Evolutionary conservation across 805 yeast species (phyloP).

Genomic region (Wickerhamiella azyma): DNA sequence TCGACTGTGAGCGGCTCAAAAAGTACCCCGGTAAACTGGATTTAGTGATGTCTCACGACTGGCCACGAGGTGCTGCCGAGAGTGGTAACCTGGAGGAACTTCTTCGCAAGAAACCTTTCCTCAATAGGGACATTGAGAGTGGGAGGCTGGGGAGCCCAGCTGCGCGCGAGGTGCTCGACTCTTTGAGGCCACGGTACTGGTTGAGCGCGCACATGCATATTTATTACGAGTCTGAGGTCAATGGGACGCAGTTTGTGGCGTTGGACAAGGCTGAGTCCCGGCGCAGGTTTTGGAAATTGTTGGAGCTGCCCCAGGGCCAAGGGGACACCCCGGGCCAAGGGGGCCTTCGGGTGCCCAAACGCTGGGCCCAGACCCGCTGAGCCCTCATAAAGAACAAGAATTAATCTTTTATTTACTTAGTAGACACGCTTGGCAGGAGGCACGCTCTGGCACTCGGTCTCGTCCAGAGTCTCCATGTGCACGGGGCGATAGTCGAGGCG

Average conservation of each 20-base stretch:
- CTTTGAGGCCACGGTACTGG: conserved; percentile 60
- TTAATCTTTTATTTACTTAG: no score
- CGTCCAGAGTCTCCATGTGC: conserved; percentile 72
- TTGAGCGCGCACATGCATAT: conserved; percentile 84
- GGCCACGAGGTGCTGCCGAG: conserved; percentile 74
- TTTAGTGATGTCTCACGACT: conserved; percentile 71
- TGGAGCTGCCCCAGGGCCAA: no score
- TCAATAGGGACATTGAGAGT: conserved; percentile 45
- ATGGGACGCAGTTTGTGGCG: conserved; percentile 52
- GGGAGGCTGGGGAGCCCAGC: conserved; percentile 63
- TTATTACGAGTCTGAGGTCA: conserved; percentile 28
- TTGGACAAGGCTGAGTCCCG: conserved; percentile 71
- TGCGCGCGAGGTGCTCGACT: conserved; percentile 39
- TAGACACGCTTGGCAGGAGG: conserved; percentile 96
- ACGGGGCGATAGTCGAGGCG: conserved; percentile 76
- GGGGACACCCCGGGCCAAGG: no score
- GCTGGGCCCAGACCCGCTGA: no score
- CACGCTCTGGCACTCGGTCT: conserved; percentile 81
- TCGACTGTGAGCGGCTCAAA: conserved; percentile 41
- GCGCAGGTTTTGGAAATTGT: conserved; percentile 42
- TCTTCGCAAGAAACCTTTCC: conserved; percentile 49
- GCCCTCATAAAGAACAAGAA: no score
- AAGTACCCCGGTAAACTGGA: conserved; percentile 27
- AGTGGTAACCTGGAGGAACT: conserved; percentile 45
- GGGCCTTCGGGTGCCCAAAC: no score